A percentile compares a stretch with the other conserved stretches of the same genome.
phyloP scores from a whole-genome alignment of 2,329 filamentous ascomycete genomes.

The Sclerotinia borealis region DNA sequence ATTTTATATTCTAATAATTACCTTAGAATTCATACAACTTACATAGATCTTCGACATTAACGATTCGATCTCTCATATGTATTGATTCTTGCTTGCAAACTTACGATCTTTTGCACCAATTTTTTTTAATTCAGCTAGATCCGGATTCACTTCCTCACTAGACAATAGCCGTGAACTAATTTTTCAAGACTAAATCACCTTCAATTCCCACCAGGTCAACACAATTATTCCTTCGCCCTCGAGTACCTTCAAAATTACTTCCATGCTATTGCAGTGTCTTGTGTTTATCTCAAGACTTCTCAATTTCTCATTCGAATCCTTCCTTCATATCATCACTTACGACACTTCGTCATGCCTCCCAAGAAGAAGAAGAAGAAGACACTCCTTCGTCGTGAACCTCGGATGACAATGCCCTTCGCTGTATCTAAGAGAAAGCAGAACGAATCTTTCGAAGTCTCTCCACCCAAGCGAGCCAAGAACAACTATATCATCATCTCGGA shows the following conservation, averaged over 20 bases:
- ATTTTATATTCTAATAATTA: not conserved
- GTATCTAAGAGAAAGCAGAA: not conserved
- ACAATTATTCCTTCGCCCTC: not conserved
- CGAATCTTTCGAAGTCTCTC: not conserved
- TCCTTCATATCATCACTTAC: not conserved
- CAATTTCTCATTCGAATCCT: not conserved
- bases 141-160: not conserved
- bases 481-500: not conserved
- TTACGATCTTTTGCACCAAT: not conserved
- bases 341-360: not conserved
- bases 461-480: slow-evolving; percentile 6
- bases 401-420: not conserved
- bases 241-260: not conserved
- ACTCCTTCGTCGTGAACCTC: no score
- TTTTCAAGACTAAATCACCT: not conserved
- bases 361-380: not conserved
- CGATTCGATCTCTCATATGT: not conserved
- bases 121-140: not conserved
- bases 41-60: not conserved
- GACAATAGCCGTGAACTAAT: not conserved
- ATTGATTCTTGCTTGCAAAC: not conserved
- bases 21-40: not conserved
- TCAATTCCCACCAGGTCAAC: not conserved
- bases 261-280: not conserved
- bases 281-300: not conserved